Percentiles rank a stretch among this genome's conserved stretches.
phyloP scores from a whole-genome alignment of 805 yeast species.

The Lachancea nothofagi region DNA sequence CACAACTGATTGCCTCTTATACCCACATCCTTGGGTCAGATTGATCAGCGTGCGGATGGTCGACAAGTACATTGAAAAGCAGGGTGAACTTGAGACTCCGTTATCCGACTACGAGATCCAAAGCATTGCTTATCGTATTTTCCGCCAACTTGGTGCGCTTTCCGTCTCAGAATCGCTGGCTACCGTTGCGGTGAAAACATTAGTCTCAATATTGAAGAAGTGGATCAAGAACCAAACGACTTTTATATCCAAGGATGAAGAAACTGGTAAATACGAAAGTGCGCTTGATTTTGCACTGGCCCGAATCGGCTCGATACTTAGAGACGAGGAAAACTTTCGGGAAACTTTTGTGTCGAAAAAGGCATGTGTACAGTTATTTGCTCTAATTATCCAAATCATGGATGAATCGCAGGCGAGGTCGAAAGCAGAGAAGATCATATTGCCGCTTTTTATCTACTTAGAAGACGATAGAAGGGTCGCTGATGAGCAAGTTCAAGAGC shows the following conservation, averaged over 20 bases:
- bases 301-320: conserved; percentile 57
- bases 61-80: conserved; percentile 44
- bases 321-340: conserved; percentile 56
- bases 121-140: conserved; percentile 56
- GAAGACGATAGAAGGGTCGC: conserved; percentile 32
- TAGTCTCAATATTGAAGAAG: conserved; percentile 51
- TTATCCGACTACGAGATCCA: conserved; percentile 51
- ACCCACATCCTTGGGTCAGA: conserved; percentile 92
- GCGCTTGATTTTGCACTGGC: conserved; percentile 40
- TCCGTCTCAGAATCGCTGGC: conserved; percentile 58
- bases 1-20: conserved; percentile 53
- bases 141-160: conserved; percentile 83
- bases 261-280: conserved; percentile 21
- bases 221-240: conserved; percentile 51
- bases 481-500: conserved; percentile 44
- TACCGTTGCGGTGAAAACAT: conserved; percentile 56
- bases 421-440: conserved; percentile 45
- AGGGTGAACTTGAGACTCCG: conserved; percentile 28
- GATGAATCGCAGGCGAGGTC: conserved; percentile 36
- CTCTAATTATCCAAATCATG: conserved; percentile 53
- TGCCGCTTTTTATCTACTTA: conserved; percentile 48
- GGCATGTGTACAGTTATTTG: conserved; percentile 63
- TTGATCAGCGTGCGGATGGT: conserved; percentile 56
- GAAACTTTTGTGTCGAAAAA: conserved; percentile 57
- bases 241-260: conserved; percentile 33